Evolutionary conservation across 306 rosid genomes (phyloP).

Genomic region (Astragalus membranaceus): DNA sequence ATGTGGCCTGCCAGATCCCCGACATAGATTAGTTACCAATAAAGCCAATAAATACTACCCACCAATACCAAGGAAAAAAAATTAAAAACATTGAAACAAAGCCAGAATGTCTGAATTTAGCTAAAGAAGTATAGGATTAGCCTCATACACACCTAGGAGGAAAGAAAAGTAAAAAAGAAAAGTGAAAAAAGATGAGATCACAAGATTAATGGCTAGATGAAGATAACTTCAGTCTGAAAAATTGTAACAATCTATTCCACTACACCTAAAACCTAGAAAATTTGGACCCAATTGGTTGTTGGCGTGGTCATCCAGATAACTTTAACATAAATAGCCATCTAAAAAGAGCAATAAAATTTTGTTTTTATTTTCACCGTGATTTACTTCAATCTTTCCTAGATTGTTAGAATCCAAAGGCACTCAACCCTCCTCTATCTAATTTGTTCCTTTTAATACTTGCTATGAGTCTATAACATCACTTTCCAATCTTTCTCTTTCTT

Average conservation of each 20-base stretch:
- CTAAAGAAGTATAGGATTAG: neutral
- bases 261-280: conserved; percentile 25
- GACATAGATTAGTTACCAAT: no score
- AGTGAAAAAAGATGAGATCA: no score
- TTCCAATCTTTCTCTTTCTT: neutral
- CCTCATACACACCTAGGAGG: neutral
- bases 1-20: no score
- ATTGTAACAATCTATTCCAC: conserved; percentile 25
- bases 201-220: conserved; percentile 5
- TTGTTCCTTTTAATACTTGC: neutral
- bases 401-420: conserved; percentile 29
- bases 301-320: conserved; percentile 20
- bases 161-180: neutral
- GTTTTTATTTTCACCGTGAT: neutral
- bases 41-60: no score
- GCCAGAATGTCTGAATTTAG: neutral
- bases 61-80: no score
- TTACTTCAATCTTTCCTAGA: conserved; percentile 14
- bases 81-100: neutral
- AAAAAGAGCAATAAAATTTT: neutral
- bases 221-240: conserved; percentile 21
- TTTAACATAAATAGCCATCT: conserved; percentile 4
- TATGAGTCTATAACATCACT: neutral
- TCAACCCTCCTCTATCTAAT: conserved; percentile 7
- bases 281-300: conserved; percentile 12